A percentile compares a stretch with the other conserved stretches of the same genome.
Evolutionary conservation across 441 rosid genomes (phyloP).

Genomic region (Capsella rubella): DNA sequence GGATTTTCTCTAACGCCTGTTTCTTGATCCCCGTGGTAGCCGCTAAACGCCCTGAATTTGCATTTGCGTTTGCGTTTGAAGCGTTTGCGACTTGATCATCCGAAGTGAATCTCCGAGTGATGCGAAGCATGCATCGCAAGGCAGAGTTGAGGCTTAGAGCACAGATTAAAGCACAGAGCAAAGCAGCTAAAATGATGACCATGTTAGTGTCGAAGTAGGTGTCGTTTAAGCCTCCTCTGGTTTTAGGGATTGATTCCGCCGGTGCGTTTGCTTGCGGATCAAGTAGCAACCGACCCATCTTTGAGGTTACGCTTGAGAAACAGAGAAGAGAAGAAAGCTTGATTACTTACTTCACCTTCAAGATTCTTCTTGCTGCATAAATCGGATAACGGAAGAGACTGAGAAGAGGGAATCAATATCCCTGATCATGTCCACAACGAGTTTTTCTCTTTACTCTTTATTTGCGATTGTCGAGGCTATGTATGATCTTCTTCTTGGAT

Average conservation of each 20-base stretch:
- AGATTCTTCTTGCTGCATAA: constrained; percentile 17
- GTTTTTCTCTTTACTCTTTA: constrained; percentile 16
- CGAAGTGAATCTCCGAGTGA: constrained; percentile 61
- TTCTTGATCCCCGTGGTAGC: constrained; percentile 57
- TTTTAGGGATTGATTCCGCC: constrained; percentile 29
- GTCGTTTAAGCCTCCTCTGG: constrained; percentile 43
- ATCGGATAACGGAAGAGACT: constrained; percentile 5
- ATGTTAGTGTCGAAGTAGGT: constrained; percentile 83
- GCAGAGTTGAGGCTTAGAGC: constrained; percentile 75
- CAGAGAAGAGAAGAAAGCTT: constrained; percentile 16
- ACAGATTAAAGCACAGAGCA: constrained; percentile 78
- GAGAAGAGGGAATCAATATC: constrained; percentile 14
- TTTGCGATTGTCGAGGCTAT: not conserved
- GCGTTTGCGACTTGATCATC: constrained; percentile 27
- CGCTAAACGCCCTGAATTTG: constrained; percentile 20
- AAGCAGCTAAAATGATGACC: constrained; percentile 82
- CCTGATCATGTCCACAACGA: constrained; percentile 1
- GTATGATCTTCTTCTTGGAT: not conserved
- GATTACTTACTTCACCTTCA: constrained; percentile 25
- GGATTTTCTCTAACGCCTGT: constrained; percentile 66
- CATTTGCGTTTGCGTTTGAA: constrained; percentile 37
- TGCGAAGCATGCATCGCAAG: constrained; percentile 66
- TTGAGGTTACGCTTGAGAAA: constrained; percentile 16
- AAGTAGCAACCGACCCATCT: constrained; percentile 40
- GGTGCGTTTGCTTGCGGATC: constrained; percentile 35